phyloP scores from a whole-genome alignment of 2,329 filamentous ascomycete genomes.

The Talaromyces verruculosus region DNA sequence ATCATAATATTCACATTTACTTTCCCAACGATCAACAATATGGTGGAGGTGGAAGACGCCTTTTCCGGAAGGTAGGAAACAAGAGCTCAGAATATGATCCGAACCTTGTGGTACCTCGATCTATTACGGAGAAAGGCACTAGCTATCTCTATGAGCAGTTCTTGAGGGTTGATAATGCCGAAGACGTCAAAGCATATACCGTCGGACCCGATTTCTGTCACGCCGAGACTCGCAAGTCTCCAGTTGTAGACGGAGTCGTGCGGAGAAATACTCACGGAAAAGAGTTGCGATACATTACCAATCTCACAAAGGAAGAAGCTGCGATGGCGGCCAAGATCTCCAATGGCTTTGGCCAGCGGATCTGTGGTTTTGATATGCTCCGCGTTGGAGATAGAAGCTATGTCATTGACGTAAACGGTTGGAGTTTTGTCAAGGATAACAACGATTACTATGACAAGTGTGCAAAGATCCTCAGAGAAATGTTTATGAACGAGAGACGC shows the following conservation, averaged over 20 bases:
- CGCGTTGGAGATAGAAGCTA: slow-evolving; percentile 87
- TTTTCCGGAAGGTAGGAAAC: slow-evolving; percentile 97
- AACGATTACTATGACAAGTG: slow-evolving; percentile 97
- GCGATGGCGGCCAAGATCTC: slow-evolving; percentile 88
- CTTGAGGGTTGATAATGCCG: slow-evolving; percentile 91
- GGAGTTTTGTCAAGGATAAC: slow-evolving; percentile 99
- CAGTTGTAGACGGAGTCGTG: slow-evolving; percentile 93
- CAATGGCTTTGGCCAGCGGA: slow-evolving; percentile 85
- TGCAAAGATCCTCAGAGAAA: slow-evolving; percentile 78
- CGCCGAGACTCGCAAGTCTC: slow-evolving; percentile 94
- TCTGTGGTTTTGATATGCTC: slow-evolving; percentile 93
- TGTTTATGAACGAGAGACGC: slow-evolving; percentile 77
- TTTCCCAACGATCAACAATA: slow-evolving; percentile 72
- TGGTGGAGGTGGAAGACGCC: slow-evolving; percentile 82
- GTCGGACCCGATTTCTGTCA: slow-evolving; percentile 92
- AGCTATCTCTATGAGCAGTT: slow-evolving; percentile 99
- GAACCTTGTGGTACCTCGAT: slow-evolving; percentile 71
- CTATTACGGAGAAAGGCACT: slow-evolving; percentile 73
- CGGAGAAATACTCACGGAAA: slow-evolving; percentile 96
- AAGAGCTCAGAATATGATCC: slow-evolving; percentile 95
- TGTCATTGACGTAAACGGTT: slow-evolving; percentile 98
- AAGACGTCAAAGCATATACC: slow-evolving; percentile 98
- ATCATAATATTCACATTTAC: slow-evolving; percentile 98
- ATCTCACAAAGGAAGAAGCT: slow-evolving; percentile 75
- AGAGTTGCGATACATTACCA: slow-evolving; percentile 92